Percentiles rank a stretch among this genome's conserved stretches.
Conservation (phyloP, 2,329 filamentous ascomycete species). For the Colletotrichum chlorophyti region DNA sequence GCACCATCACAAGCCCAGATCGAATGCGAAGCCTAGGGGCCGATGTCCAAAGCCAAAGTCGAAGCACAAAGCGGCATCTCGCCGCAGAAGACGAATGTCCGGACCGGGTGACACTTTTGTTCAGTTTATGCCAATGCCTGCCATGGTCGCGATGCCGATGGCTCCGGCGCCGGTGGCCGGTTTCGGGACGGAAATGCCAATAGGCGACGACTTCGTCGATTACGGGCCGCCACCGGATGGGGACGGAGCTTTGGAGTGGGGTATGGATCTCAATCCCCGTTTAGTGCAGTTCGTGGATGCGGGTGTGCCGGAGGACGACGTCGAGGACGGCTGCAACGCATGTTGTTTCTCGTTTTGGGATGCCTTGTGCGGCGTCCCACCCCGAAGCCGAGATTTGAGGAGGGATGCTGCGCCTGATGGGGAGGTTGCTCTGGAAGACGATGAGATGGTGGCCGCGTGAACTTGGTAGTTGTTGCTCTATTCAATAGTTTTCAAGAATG, state of each 20-base stretch:
- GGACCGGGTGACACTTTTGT: neutral
- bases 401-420: neutral
- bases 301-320: neutral
- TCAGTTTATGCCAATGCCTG: slow-evolving; percentile 14
- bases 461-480: no score
- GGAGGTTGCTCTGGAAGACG: neutral
- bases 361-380: slow-evolving; percentile 7
- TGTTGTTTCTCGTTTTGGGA: slow-evolving; percentile 15
- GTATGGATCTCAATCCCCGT: neutral
- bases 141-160: slow-evolving; percentile 11
- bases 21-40: neutral
- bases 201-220: slow-evolving; percentile 22
- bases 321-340: slow-evolving; percentile 4
- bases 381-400: neutral
- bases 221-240: slow-evolving; percentile 15
- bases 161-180: slow-evolving; percentile 3
- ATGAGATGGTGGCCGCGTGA: slow-evolving; percentile 20
- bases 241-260: slow-evolving; percentile 16
- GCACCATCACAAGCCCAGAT: neutral
- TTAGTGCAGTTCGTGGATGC: slow-evolving; percentile 1
- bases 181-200: neutral
- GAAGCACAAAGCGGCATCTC: neutral
- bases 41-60: neutral
- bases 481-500: no score
- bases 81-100: neutral